phyloP scores from a whole-genome alignment of 2,329 filamentous ascomycete genomes.

The Phyllachora maydis region DNA sequence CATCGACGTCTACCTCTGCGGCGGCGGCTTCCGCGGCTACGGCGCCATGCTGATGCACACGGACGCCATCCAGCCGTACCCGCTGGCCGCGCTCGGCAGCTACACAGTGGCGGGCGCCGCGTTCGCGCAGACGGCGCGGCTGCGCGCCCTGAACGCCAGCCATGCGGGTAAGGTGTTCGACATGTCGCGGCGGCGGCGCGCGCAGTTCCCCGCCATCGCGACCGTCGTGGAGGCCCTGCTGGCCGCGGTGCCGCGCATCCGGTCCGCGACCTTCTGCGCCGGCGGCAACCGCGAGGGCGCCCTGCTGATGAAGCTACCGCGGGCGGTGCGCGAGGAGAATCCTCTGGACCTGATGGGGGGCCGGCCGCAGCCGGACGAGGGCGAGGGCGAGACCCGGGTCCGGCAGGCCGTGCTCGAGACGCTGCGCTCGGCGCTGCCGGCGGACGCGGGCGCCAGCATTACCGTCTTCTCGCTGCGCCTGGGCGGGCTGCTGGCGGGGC shows the following conservation, averaged over 20 bases:
- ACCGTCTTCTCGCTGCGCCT: slow-evolving; percentile 21
- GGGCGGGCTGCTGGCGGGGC: slow-evolving; percentile 21
- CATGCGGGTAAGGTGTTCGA: slow-evolving; percentile 44
- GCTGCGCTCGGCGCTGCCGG: slow-evolving; percentile 21
- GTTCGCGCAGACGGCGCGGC: slow-evolving; percentile 33
- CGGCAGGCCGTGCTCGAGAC: slow-evolving; percentile 15
- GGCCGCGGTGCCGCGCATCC: slow-evolving; percentile 47
- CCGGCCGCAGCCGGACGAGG: slow-evolving; percentile 5
- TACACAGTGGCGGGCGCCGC: slow-evolving; percentile 42
- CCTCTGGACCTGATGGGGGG: slow-evolving; percentile 25
- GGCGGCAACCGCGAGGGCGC: slow-evolving; percentile 71
- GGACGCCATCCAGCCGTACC: slow-evolving; percentile 56
- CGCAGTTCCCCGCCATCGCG: slow-evolving; percentile 68
- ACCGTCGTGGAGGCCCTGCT: slow-evolving; percentile 61
- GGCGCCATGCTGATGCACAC: slow-evolving; percentile 74
- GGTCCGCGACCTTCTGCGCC: slow-evolving; percentile 62
- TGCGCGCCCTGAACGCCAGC: slow-evolving; percentile 27
- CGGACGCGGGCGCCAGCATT: slow-evolving; percentile 14
- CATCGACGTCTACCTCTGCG: slow-evolving; percentile 65
- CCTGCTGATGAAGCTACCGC: slow-evolving; percentile 49
- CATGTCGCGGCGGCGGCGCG: slow-evolving; percentile 57
- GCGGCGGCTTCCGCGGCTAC: slow-evolving; percentile 79
- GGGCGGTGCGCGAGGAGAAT: slow-evolving; percentile 35
- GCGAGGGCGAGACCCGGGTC: too few species aligned
- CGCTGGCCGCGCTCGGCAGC: slow-evolving; percentile 63